Evolutionary conservation across 1,284 basidiomycete genomes (phyloP).

Genomic region (Rhodotorula sp.): DNA sequence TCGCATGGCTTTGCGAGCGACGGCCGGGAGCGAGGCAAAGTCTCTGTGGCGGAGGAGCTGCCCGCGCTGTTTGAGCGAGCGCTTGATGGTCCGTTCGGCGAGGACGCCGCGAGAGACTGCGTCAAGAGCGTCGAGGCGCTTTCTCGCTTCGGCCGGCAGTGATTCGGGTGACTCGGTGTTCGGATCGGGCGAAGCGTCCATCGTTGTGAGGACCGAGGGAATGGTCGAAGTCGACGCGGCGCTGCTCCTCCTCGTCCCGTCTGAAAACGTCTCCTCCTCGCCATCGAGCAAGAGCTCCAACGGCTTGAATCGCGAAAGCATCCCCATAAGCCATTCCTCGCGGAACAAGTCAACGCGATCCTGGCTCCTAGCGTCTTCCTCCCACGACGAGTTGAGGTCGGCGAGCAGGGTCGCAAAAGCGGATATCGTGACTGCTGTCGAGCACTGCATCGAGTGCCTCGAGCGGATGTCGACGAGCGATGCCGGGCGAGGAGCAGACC

Average conservation of each 20-base stretch:
- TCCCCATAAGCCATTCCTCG: conserved; percentile 15
- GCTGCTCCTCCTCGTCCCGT: background rate
- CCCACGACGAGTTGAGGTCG: conserved; percentile 13
- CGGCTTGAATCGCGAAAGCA: background rate
- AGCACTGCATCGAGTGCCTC: conserved; percentile 8
- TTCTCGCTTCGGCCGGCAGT: background rate
- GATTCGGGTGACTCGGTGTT: background rate
- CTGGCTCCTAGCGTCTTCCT: background rate
- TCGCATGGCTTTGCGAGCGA: conserved; percentile 17
- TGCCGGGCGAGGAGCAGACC: conserved; percentile 3
- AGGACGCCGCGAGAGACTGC: conserved; percentile 20
- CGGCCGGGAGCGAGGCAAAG: conserved; percentile 6
- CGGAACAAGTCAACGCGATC: conserved; percentile 27
- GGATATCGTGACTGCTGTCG: conserved; percentile 19
- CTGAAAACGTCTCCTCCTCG: conserved; percentile 10
- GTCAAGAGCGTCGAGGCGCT: conserved; percentile 5
- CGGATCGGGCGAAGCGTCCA: background rate
- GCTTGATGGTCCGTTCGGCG: conserved; percentile 28
- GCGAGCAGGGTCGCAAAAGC: conserved; percentile 11
- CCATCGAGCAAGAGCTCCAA: conserved; percentile 4
- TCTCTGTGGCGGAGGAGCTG: conserved; percentile 17
- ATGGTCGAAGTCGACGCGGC: background rate
- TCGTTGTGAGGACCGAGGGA: background rate
- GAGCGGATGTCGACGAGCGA: conserved; percentile 17
- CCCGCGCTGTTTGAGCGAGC: background rate